These are phyloP conservation scores for Verticillium klebahnii DNA, from an alignment of 2,329 filamentous ascomycete species.

Conservation along the genomic window DNA sequence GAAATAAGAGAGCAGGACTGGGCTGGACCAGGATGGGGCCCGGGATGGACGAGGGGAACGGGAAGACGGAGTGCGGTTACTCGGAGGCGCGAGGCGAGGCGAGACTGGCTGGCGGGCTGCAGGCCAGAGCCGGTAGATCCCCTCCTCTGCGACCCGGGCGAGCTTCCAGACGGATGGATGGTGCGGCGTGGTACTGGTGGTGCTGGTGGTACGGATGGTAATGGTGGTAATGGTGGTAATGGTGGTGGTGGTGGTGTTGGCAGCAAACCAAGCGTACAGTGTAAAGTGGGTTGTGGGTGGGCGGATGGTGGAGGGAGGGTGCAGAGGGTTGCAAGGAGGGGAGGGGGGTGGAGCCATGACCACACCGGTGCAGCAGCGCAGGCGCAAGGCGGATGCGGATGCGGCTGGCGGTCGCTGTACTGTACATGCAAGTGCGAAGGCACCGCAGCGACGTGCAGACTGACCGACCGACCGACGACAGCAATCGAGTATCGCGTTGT, in stretches of 20 bases:
- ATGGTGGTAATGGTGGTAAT: not conserved
- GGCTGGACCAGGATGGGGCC: not conserved
- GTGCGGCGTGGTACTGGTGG: not conserved
- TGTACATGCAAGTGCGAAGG: not conserved
- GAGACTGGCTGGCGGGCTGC: not conserved
- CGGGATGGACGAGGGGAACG: not conserved
- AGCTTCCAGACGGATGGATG: not conserved
- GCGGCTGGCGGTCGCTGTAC: not conserved
- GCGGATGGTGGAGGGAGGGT: not conserved
- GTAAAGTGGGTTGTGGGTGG: not conserved
- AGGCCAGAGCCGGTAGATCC: not conserved
- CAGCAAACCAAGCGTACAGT: conserved; percentile 2
- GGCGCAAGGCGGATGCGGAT: not conserved
- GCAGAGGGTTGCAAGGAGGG: not conserved
- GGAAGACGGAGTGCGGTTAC: not conserved
- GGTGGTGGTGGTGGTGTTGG: not conserved
- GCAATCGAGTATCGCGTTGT: not conserved
- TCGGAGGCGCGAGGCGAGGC: not conserved
- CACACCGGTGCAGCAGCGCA: not conserved
- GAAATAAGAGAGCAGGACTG: not conserved
- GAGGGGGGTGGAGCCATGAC: not conserved
- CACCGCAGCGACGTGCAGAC: not conserved
- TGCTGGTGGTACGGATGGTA: not conserved
- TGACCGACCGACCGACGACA: not conserved
- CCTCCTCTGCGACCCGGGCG: not conserved